Evolutionary conservation across 768 basidiomycete species (phyloP).

Genomic region (Ramaria sp.): DNA sequence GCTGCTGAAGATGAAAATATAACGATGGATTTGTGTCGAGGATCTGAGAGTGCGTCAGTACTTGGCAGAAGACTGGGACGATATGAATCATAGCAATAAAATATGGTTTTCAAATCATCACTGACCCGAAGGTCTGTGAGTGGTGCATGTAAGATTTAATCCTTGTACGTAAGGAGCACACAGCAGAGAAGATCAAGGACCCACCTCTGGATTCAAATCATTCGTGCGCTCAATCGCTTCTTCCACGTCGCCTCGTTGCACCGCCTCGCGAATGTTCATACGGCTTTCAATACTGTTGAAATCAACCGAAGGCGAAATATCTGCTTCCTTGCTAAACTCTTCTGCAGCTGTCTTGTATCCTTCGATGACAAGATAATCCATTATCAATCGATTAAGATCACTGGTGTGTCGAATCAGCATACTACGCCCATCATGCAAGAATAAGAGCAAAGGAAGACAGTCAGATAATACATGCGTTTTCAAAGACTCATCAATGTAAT

Average conservation of each 20-base stretch:
- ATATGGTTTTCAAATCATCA: constrained; percentile 65
- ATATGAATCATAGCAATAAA: constrained; percentile 5
- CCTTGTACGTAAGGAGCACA: constrained; percentile 32
- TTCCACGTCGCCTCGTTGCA: constrained; percentile 90
- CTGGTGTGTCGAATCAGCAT: constrained; percentile 32
- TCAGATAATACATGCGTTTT: constrained; percentile 90
- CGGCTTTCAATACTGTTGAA: constrained; percentile 88
- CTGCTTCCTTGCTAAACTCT: constrained; percentile 86
- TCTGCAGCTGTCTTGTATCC: constrained; percentile 95
- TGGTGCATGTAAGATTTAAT: constrained; percentile 99
- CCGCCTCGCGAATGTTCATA: constrained; percentile 88
- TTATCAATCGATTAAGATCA: constrained; percentile 87
- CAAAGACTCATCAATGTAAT: constrained; percentile 57
- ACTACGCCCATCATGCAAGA: constrained; percentile 15
- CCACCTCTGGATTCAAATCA: constrained; percentile 93
- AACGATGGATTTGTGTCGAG: constrained; percentile 89
- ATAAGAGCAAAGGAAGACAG: constrained; percentile 16
- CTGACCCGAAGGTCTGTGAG: constrained; percentile 75
- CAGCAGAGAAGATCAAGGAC: constrained; percentile 20
- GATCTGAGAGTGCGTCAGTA: constrained; percentile 46
- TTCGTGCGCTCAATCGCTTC: constrained; percentile 94
- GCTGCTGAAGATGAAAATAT: constrained; percentile 93
- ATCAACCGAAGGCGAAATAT: constrained; percentile 65
- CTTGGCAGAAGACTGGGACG: background rate
- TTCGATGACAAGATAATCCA: constrained; percentile 97